phyloP scores from a whole-genome alignment of 2,329 filamentous ascomycete genomes.

The Dryadomyces sulphureus region DNA sequence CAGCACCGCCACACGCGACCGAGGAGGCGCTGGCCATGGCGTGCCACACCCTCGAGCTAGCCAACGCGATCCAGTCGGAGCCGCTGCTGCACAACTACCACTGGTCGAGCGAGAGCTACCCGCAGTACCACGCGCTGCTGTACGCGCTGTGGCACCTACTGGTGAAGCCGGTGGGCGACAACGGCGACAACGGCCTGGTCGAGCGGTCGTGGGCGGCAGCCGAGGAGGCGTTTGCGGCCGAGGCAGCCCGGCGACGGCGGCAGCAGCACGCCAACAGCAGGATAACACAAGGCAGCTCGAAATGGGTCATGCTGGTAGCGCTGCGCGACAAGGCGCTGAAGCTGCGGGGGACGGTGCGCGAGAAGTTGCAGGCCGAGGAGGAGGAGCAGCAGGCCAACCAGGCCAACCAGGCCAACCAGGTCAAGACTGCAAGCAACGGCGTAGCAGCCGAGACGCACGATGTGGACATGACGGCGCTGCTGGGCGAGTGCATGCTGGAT shows the following conservation, averaged over 20 bases:
- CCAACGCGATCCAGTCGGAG: constrained; percentile 17
- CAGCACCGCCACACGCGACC: constrained; percentile 2
- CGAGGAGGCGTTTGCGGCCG: constrained; percentile 10
- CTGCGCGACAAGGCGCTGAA: constrained; percentile 17
- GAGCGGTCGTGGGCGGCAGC: constrained; percentile 20
- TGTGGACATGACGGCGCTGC: constrained; percentile 4
- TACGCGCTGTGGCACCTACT: constrained; percentile 29
- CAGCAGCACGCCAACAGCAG: constrained; percentile 4
- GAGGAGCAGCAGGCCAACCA: not conserved
- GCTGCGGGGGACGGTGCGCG: constrained; percentile 9
- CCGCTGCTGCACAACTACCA: constrained; percentile 22
- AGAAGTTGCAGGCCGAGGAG: not conserved
- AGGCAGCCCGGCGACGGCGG: constrained; percentile 4
- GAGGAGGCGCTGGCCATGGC: constrained; percentile 18
- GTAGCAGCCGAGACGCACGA: not conserved
- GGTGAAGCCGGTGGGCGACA: constrained; percentile 18
- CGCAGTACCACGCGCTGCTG: constrained; percentile 27
- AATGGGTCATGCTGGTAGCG: constrained; percentile 18
- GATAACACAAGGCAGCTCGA: constrained; percentile 10
- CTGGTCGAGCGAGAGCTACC: constrained; percentile 24
- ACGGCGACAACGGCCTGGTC: constrained; percentile 9
- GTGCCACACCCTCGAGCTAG: constrained; percentile 19
- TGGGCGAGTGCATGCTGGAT: constrained; percentile 1
- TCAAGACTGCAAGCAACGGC: not conserved
- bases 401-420: no score